phyloP scores from a whole-genome alignment of 768 basidiomycete genomes.

The Kwoniella botswanensis region DNA sequence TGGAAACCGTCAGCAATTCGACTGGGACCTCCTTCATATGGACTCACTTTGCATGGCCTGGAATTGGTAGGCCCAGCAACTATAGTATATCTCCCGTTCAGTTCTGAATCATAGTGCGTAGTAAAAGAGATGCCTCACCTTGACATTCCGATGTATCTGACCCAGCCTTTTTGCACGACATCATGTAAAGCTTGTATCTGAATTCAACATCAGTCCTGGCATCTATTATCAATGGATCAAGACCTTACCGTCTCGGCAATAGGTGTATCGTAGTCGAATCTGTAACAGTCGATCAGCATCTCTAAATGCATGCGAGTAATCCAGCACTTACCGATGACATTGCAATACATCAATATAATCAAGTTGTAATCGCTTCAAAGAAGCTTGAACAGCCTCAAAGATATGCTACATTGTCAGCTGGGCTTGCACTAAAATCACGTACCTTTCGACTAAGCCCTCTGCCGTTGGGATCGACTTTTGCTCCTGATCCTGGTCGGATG shows the following conservation, averaged over 20 bases:
- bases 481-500: constrained; percentile 7
- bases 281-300: background rate
- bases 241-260: constrained; percentile 63
- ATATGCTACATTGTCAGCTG: constrained; percentile 62
- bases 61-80: constrained; percentile 59
- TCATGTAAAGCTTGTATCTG: constrained; percentile 72
- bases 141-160: constrained; percentile 61
- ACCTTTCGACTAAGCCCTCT: constrained; percentile 33
- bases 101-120: too few species aligned
- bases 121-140: constrained; percentile 36
- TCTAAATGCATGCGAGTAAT: too few species aligned
- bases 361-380: constrained; percentile 70
- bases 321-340: constrained; percentile 31
- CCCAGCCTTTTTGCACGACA: constrained; percentile 70
- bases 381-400: constrained; percentile 66
- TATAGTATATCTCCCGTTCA: constrained; percentile 4
- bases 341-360: constrained; percentile 80
- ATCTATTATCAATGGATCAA: background rate
- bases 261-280: constrained; percentile 64
- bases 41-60: constrained; percentile 53
- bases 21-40: background rate
- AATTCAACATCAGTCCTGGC: background rate
- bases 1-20: background rate
- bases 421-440: background rate
- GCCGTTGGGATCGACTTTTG: constrained; percentile 3